Evolutionary conservation across 345 rosid species (phyloP).

Genomic region (Erysimum cheiranthoides): DNA sequence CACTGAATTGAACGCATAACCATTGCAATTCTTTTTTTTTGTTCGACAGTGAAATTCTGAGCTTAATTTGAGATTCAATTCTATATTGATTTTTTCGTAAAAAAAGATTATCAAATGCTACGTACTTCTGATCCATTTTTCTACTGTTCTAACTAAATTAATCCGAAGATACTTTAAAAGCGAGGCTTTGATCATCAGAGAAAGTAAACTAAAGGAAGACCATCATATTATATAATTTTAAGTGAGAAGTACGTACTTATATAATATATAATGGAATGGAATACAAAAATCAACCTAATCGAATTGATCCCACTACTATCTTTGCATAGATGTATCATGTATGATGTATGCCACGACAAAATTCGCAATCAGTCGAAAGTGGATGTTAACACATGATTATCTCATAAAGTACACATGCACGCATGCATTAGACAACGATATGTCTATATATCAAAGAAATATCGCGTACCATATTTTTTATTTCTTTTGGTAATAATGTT

Average conservation of each 20-base stretch:
- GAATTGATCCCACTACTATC: constrained; percentile 21
- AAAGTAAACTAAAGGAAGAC: constrained; percentile 9
- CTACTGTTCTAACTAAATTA: background rate
- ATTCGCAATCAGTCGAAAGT: constrained; percentile 39
- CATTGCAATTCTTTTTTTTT: background rate
- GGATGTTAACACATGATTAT: constrained; percentile 25
- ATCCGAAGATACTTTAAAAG: background rate
- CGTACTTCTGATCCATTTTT: background rate
- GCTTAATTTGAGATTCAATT: background rate
- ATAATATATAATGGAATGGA: background rate
- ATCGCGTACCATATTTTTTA: background rate
- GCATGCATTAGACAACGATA: constrained; percentile 33
- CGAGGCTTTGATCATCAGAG: constrained; percentile 19
- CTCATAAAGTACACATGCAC: constrained; percentile 39
- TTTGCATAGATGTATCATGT: constrained; percentile 9
- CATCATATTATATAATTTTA: background rate
- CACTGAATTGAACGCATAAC: background rate
- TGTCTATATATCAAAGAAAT: background rate
- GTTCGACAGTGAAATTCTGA: background rate
- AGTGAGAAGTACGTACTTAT: constrained; percentile 21
- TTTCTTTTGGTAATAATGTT: too few species aligned
- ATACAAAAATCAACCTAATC: constrained; percentile 1
- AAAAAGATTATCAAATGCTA: background rate
- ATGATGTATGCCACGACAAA: constrained; percentile 33
- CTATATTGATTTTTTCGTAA: background rate